Conservation (phyloP, 257 asterid species). For the Jacaranda copaia region DNA sequence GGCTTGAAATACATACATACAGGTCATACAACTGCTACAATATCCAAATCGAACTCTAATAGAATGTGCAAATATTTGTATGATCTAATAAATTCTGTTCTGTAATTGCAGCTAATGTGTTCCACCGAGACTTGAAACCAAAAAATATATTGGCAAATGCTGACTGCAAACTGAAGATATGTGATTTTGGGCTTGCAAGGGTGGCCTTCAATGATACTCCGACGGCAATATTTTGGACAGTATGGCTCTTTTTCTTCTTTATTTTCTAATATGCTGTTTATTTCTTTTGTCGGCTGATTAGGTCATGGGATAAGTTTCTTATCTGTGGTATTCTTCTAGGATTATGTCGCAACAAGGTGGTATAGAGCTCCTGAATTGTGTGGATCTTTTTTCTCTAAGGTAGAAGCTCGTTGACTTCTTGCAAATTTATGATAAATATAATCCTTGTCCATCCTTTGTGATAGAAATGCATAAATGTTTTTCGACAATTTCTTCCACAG, state of each 20-base stretch:
- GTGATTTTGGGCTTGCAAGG: conserved; percentile 94
- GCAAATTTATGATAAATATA: not conserved
- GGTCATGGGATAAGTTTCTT: conserved; percentile 18
- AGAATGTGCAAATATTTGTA: not conserved
- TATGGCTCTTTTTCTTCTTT: conserved; percentile 46
- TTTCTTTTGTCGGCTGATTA: conserved; percentile 11
- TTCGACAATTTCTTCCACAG: conserved; percentile 48
- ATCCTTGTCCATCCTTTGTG: conserved; percentile 6
- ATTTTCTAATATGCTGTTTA: not conserved
- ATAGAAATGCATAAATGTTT: conserved; percentile 6
- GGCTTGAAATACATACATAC: conserved; percentile 92
- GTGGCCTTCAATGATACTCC: conserved; percentile 94
- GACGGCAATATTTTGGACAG: conserved; percentile 93
- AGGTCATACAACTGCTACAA: conserved; percentile 48
- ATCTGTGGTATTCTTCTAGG: conserved; percentile 40
- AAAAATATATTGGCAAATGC: conserved; percentile 91
- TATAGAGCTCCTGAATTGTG: conserved; percentile 63
- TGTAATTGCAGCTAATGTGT: conserved; percentile 73
- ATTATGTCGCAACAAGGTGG: conserved; percentile 67
- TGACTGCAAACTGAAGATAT: conserved; percentile 86
- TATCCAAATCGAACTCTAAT: conserved; percentile 4
- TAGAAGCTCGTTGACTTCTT: conserved; percentile 14
- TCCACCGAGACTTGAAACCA: conserved; percentile 90
- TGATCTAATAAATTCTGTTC: conserved; percentile 26
- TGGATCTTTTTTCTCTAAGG: conserved; percentile 66